Conservation (phyloP, 2,329 filamentous ascomycete genomes). For the Talaromyces sp. region DNA sequence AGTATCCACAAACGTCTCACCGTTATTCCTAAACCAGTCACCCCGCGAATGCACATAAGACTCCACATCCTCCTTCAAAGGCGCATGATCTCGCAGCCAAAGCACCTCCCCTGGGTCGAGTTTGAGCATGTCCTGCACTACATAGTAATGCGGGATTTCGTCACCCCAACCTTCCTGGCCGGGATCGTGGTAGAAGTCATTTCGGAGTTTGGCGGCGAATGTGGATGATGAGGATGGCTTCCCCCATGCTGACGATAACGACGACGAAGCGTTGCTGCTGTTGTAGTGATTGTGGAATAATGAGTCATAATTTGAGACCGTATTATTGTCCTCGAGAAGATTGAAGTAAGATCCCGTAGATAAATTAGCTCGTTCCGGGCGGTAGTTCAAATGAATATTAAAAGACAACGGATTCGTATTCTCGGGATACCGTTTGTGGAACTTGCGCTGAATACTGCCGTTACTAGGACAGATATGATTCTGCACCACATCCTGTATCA, state of each 20-base stretch:
- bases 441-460: constrained; percentile 58
- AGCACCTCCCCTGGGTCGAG: constrained; percentile 60
- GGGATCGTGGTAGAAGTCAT: constrained; percentile 52
- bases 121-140: constrained; percentile 65
- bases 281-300: constrained; percentile 29
- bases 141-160: constrained; percentile 62
- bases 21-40: constrained; percentile 64
- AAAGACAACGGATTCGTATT: constrained; percentile 52
- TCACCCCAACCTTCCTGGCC: constrained; percentile 64
- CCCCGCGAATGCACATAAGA: constrained; percentile 52
- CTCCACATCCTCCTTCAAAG: constrained; percentile 59
- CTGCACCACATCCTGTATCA: constrained; percentile 58
- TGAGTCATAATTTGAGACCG: constrained; percentile 22
- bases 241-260: constrained; percentile 19
- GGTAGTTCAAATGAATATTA: constrained; percentile 54
- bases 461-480: constrained; percentile 63
- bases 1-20: constrained; percentile 62
- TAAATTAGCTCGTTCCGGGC: constrained; percentile 26
- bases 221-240: constrained; percentile 4
- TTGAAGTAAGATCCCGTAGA: constrained; percentile 15
- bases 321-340: constrained; percentile 4
- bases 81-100: constrained; percentile 57
- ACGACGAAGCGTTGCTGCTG: constrained; percentile 28
- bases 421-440: constrained; percentile 56
- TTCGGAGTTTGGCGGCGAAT: constrained; percentile 49